Evolutionary conservation across 345 rosid genomes (phyloP).

Genomic region (Rhodamnia argentea): DNA sequence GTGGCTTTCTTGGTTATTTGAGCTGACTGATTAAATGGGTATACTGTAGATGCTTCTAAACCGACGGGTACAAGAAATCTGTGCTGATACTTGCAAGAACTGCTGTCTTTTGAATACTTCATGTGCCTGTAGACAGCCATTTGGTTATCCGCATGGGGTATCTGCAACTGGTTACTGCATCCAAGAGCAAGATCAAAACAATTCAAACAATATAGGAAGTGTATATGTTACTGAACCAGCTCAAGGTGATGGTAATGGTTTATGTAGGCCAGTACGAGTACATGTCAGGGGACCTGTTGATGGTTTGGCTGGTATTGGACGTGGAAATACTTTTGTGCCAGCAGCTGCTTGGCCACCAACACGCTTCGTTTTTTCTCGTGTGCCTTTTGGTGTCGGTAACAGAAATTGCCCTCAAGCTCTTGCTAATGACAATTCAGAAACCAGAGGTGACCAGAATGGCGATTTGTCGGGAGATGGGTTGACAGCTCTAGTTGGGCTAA

Average conservation of each 20-base stretch:
- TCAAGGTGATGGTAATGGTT: constrained; percentile 67
- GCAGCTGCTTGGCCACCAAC: constrained; percentile 84
- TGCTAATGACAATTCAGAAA: constrained; percentile 78
- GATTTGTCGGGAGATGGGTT: constrained; percentile 79
- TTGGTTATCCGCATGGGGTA: constrained; percentile 55
- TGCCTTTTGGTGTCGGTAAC: constrained; percentile 63
- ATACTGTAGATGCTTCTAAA: constrained; percentile 77
- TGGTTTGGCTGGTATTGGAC: constrained; percentile 97
- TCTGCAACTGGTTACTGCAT: constrained; percentile 43
- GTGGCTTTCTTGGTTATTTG: background rate
- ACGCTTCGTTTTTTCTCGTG: constrained; percentile 86
- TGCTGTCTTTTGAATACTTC: constrained; percentile 61
- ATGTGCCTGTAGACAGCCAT: constrained; percentile 80
- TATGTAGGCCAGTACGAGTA: constrained; percentile 76
- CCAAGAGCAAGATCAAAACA: constrained; percentile 67
- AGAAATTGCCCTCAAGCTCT: constrained; percentile 73
- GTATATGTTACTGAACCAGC: constrained; percentile 57
- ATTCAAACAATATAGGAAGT: constrained; percentile 45
- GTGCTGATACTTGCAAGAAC: constrained; percentile 76
- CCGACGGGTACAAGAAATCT: constrained; percentile 82
- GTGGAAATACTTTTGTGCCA: constrained; percentile 73
- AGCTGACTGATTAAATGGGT: background rate
- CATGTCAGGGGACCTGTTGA: constrained; percentile 86
- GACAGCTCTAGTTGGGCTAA: constrained; percentile 82
- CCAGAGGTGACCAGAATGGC: constrained; percentile 63